Percentiles rank a stretch among this genome's conserved stretches.
Evolutionary conservation across 1,284 basidiomycete genomes (phyloP).

Genomic region (Cryptococcus maquisensis): DNA sequence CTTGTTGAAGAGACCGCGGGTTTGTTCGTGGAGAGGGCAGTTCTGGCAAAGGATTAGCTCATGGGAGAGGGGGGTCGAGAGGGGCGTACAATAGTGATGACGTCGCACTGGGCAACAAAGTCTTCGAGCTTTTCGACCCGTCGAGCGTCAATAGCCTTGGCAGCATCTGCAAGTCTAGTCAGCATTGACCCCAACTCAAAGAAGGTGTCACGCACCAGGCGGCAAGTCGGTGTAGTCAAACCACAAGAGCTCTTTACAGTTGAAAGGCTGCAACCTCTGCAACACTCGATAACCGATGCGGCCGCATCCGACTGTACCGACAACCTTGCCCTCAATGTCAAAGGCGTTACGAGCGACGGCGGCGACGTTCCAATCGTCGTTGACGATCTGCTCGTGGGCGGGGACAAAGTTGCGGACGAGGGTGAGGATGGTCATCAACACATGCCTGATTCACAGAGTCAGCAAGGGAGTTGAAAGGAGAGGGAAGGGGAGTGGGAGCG

Average conservation of each 20-base stretch:
- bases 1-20: slow-evolving; percentile 71
- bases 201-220: slow-evolving; percentile 51
- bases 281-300: slow-evolving; percentile 86
- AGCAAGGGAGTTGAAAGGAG: not conserved
- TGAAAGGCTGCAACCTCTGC: slow-evolving; percentile 79
- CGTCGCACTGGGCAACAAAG: slow-evolving; percentile 62
- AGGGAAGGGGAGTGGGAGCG: slow-evolving; percentile 7
- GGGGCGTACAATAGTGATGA: slow-evolving; percentile 39
- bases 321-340: slow-evolving; percentile 86
- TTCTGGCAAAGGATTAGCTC: slow-evolving; percentile 53
- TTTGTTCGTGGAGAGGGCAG: slow-evolving; percentile 85
- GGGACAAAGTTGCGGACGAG: slow-evolving; percentile 74
- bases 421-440: slow-evolving; percentile 75
- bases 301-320: slow-evolving; percentile 81
- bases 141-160: slow-evolving; percentile 65
- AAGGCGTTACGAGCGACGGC: slow-evolving; percentile 73
- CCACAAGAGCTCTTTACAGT: slow-evolving; percentile 87
- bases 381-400: slow-evolving; percentile 67
- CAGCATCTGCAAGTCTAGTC: slow-evolving; percentile 54
- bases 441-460: slow-evolving; percentile 52
- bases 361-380: slow-evolving; percentile 80
- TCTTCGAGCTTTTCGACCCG: slow-evolving; percentile 80
- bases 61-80: not conserved
- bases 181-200: not conserved
- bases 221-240: slow-evolving; percentile 85